These are phyloP conservation scores for Ustilago crameri DNA, from an alignment of 1,284 basidiomycete genomes.

Conservation along the genomic window DNA sequence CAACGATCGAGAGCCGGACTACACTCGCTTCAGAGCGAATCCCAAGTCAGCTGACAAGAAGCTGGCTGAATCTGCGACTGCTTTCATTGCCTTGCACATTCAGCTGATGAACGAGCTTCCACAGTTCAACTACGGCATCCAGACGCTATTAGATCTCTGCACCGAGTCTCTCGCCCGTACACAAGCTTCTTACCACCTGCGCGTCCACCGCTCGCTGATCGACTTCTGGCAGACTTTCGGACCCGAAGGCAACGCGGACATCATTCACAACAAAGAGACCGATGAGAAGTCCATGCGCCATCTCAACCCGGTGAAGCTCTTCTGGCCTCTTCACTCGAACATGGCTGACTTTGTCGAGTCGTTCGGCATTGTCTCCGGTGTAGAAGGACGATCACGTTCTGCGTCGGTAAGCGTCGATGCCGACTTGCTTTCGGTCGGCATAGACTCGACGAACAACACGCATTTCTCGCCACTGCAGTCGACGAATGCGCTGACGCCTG, in stretches of 20 bases:
- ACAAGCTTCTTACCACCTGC: constrained; percentile 62
- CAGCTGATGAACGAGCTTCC: constrained; percentile 70
- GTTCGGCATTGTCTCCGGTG: constrained; percentile 32
- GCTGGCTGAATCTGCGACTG: constrained; percentile 60
- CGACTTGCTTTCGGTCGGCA: constrained; percentile 16
- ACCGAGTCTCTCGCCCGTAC: constrained; percentile 64
- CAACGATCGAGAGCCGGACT: constrained; percentile 67
- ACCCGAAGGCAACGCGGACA: constrained; percentile 33
- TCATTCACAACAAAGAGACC: constrained; percentile 34
- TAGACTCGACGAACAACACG: constrained; percentile 28
- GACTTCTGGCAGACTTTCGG: constrained; percentile 44
- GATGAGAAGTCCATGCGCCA: constrained; percentile 43
- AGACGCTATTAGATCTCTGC: constrained; percentile 66
- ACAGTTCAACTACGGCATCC: constrained; percentile 66
- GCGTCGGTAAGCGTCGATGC: constrained; percentile 31
- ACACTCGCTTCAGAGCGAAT: constrained; percentile 59
- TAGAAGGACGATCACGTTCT: constrained; percentile 10
- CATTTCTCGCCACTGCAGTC: constrained; percentile 41
- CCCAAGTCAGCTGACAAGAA: constrained; percentile 48
- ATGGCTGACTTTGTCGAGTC: constrained; percentile 37
- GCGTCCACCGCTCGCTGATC: constrained; percentile 41
- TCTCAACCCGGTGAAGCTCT: constrained; percentile 50
- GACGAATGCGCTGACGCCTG: constrained; percentile 11
- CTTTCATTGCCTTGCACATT: constrained; percentile 67
- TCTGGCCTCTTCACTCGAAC: constrained; percentile 50